Evolutionary conservation across 2,329 filamentous ascomycete genomes (phyloP), one percentile per base, ranked within the genome.

Genomic region (Drechslerella stenobrocha): DNA sequence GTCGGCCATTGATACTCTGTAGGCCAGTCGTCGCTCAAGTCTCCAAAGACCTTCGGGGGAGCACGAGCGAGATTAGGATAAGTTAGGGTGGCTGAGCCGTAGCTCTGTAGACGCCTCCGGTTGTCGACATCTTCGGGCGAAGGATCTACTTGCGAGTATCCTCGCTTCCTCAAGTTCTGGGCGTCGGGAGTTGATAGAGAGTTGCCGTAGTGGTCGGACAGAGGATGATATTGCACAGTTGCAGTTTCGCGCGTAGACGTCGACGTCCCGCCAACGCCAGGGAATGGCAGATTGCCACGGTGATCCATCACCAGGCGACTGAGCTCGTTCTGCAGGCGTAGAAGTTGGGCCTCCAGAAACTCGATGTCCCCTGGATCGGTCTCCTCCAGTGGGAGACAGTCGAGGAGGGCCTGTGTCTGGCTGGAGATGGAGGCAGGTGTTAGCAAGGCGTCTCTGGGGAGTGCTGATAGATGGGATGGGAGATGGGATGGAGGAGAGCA

Each of bases 141-240:
- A 23, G 44, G 46, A 35, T 65, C 60, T 8, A 65, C 52, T 44
- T 65, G 52, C 7, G 60, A 58, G 28, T 58, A 58, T 28, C 52
- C 44, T 50, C 60, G 40, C 24, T 65, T 65, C 22, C 48, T 46
- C 2, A 30, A 42, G 4, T 3, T 42, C 8, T 58, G 52, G 7
- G 37, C 26, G 7, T 22, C 11, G 9, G 60, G 52, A 9, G 26
- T 23, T 2, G 22, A 2, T 7, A 24, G 18, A n/a, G 15, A 4
- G 7, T 18, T 42, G 28, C 28, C 28, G 15, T 26, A 18, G 40
- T 15, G 26, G 8, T 13, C 23, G 37, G 32, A 24, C 9, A n/a
- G 2, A 15, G 20, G 8, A 15, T 48, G 26, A n/a, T n/a, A n/a
- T n/a, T n/a, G n/a, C n/a, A n/a, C n/a, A n/a, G n/a, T n/a, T n/a